A percentile compares a stretch with the other conserved stretches of the same genome.
Conservation (phyloP, 2,329 filamentous ascomycete genomes). For the Cladosporium sp. region DNA sequence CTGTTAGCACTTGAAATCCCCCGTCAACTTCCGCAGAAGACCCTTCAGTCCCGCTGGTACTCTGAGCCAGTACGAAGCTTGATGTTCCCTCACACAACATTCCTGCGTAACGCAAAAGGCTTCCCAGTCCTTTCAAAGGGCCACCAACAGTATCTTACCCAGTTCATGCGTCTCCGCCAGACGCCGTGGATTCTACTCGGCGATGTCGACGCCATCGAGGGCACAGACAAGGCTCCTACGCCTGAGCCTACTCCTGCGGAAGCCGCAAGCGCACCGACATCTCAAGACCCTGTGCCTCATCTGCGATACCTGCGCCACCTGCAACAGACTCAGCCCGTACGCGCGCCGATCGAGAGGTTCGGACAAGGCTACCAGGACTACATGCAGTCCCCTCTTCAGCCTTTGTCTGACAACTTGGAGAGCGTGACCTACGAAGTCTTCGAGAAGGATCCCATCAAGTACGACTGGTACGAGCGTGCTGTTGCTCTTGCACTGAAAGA, state of each 20-base stretch:
- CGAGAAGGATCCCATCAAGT: constrained; percentile 97
- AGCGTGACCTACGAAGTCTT: constrained; percentile 98
- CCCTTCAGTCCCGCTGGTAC: constrained; percentile 63
- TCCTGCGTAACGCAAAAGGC: constrained; percentile 60
- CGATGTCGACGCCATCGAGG: constrained; percentile 55
- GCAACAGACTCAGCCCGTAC: constrained; percentile 75
- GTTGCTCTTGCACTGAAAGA: constrained; percentile 79
- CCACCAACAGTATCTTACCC: constrained; percentile 60
- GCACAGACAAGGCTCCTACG: background rate
- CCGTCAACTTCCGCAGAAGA: constrained; percentile 58
- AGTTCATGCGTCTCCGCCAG: constrained; percentile 59
- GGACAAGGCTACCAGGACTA: constrained; percentile 84
- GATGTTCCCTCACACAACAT: constrained; percentile 55
- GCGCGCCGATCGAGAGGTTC: constrained; percentile 65
- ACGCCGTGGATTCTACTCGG: constrained; percentile 63
- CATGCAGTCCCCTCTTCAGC: constrained; percentile 91
- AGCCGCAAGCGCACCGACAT: constrained; percentile 53
- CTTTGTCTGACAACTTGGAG: constrained; percentile 92
- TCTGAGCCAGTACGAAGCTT: constrained; percentile 64
- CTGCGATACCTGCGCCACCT: constrained; percentile 82
- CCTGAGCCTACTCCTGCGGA: constrained; percentile 67
- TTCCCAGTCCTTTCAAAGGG: constrained; percentile 60
- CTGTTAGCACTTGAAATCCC: constrained; percentile 59
- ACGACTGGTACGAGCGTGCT: constrained; percentile 89
- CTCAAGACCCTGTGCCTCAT: constrained; percentile 60